phyloP scores from a whole-genome alignment of 1,139 yeast species.

The Debaryomyces sp. region DNA sequence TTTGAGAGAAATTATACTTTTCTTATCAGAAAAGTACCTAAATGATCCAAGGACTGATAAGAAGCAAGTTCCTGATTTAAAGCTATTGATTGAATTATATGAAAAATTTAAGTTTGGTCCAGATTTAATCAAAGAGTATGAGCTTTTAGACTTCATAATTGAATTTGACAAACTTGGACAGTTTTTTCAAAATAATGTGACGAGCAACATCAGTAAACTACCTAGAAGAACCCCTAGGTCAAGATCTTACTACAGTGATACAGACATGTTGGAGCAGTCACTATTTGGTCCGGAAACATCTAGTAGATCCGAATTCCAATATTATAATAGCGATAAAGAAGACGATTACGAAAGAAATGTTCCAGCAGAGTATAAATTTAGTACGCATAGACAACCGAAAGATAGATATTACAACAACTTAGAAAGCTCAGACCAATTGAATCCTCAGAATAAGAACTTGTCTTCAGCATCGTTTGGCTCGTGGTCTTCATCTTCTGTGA shows the following conservation, averaged over 20 bases:
- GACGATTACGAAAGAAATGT: neutral
- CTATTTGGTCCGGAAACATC: slow-evolving; percentile 5
- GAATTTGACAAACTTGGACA: slow-evolving; percentile 26
- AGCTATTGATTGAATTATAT: slow-evolving; percentile 53
- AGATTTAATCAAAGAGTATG: slow-evolving; percentile 56
- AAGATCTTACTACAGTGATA: neutral
- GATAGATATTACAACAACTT: slow-evolving; percentile 4
- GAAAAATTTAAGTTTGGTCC: slow-evolving; percentile 75
- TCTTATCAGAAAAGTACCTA: slow-evolving; percentile 18
- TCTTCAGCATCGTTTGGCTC: neutral
- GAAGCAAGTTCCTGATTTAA: slow-evolving; percentile 24
- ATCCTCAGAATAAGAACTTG: neutral
- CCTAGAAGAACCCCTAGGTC: neutral
- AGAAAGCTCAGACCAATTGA: neutral
- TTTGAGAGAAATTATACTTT: slow-evolving; percentile 48
- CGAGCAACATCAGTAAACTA: neutral
- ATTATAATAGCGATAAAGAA: slow-evolving; percentile 1
- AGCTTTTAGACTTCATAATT: slow-evolving; percentile 62
- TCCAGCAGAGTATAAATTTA: neutral
- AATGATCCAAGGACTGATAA: slow-evolving; percentile 13
- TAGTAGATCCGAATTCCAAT: neutral
- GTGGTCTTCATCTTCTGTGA: slow-evolving; percentile 5
- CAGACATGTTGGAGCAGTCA: slow-evolving; percentile 14
- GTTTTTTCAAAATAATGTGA: slow-evolving; percentile 11
- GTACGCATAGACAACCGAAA: neutral